phyloP scores from a whole-genome alignment of 2,329 filamentous ascomycete species.

The Fusarium falciforme region DNA sequence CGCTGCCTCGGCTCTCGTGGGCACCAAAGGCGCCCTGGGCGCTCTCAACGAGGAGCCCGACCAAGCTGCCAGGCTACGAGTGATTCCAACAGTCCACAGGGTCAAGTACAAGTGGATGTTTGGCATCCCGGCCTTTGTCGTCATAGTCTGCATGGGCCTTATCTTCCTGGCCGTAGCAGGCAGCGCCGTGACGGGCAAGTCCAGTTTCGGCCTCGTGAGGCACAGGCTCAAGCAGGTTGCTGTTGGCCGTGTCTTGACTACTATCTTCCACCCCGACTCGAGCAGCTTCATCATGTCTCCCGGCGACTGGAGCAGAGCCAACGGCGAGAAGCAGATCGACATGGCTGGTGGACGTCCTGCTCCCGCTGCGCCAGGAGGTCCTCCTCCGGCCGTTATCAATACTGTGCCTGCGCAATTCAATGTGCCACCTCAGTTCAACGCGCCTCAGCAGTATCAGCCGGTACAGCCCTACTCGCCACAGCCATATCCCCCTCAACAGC shows the following conservation, averaged over 20 bases:
- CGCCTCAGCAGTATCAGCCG: not conserved
- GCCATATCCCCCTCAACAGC: not conserved
- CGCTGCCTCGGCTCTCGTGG: conserved; percentile 37
- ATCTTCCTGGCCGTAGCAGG: conserved; percentile 14
- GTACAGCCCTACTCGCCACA: not conserved
- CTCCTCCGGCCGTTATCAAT: not conserved
- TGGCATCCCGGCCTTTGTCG: conserved; percentile 34
- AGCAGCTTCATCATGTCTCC: conserved; percentile 29
- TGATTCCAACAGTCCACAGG: conserved; percentile 27
- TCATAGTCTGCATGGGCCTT: conserved; percentile 11
- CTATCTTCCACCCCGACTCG: conserved; percentile 24
- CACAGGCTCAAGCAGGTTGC: conserved; percentile 32
- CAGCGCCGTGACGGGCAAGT: conserved; percentile 12
- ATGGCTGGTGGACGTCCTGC: conserved; percentile 8
- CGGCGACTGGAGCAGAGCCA: conserved; percentile 22
- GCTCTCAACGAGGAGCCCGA: conserved; percentile 23
- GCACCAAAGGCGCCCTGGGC: conserved; percentile 34
- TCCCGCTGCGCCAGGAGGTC: not conserved
- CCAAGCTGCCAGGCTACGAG: conserved; percentile 13
- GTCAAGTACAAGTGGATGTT: conserved; percentile 36
- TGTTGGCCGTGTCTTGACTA: conserved; percentile 30
- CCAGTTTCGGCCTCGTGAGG: conserved; percentile 18
- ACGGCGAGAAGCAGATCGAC: conserved; percentile 15
- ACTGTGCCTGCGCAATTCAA: not conserved
- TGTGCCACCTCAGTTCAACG: not conserved